Evolutionary conservation across 352 stramenopile genomes (phyloP).

Genomic region (Globisporangium heterothallicum): DNA sequence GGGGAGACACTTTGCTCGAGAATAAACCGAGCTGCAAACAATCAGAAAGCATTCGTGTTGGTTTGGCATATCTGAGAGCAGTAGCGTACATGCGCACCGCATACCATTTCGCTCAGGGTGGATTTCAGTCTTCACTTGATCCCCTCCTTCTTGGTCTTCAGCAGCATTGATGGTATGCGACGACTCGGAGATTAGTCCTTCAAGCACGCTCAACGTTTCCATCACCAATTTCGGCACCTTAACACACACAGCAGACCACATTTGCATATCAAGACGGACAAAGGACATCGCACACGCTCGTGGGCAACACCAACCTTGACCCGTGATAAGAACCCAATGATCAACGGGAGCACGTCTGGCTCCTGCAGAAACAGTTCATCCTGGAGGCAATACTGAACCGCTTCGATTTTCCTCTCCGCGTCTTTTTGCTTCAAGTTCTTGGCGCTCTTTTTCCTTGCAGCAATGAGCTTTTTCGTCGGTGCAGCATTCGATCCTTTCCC

Average conservation of each 20-base stretch:
- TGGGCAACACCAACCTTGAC: constrained; percentile 40
- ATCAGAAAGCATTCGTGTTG: no score
- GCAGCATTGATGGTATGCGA: not conserved
- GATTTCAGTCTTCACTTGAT: constrained; percentile 5
- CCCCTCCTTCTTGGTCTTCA: not conserved
- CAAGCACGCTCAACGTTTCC: constrained; percentile 25
- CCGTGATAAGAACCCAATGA: constrained; percentile 42
- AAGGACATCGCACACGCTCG: constrained; percentile 3
- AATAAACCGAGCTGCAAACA: constrained; percentile 44
- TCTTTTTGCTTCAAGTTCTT: constrained; percentile 73
- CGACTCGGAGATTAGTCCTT: constrained; percentile 20
- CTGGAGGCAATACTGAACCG: constrained; percentile 38
- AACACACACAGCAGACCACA: not conserved
- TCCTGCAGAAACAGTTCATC: constrained; percentile 58
- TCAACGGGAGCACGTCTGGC: constrained; percentile 39
- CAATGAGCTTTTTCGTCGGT: constrained; percentile 26
- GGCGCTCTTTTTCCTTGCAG: constrained; percentile 46
- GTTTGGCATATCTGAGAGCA: no score
- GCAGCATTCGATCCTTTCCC: not conserved
- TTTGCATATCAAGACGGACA: not conserved
- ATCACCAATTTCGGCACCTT: constrained; percentile 32
- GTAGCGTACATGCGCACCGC: not conserved
- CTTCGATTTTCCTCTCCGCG: constrained; percentile 53
- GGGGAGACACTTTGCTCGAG: constrained; percentile 22
- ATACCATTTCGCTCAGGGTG: constrained; percentile 42